Evolutionary conservation across 1,284 basidiomycete genomes (phyloP), one percentile per base, ranked within the genome.

Genomic region (Fomitopsis schrenkii): DNA sequence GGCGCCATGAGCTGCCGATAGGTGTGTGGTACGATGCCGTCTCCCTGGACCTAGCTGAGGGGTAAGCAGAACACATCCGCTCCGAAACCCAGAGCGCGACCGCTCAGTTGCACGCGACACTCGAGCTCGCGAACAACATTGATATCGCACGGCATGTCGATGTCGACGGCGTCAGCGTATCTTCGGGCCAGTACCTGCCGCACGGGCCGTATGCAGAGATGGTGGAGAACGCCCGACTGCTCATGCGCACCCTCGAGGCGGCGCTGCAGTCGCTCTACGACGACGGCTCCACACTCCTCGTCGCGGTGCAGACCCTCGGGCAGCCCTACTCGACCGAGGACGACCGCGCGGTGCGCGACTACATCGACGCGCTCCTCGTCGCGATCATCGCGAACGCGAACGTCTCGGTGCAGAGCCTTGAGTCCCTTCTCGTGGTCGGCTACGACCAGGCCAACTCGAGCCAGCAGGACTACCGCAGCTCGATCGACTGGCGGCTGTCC

Each of bases 131-230:
- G 40, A 80, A 85, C 26, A 85, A 90, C 66, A 79, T 94, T 61
- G 87, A 93, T 71, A 75, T 94, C 55, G 90, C 90, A 26, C 82
- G 84, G 45, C 85, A 90, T 71, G 84, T 93, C 58, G 90, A 91
- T 64, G 83, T 93, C 61, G 91, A 94, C 67, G 87, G 89, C 17
- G 80, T 90, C 64, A 80, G 79, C 22, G 77, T 82, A 60, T 80
- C 84, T 33, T 62, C 76, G 2, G 79, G 77, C 15, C 63, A 67
- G 12, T 68, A 77, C 14, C 70, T 77, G 17, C 68, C 76, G 12
- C 78, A 80, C 63, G 76, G 81, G 45, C 71, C 77, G 28, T 92
- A 93, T 69, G 71, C 79, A 33, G 80, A 84, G 64, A 84, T 83
- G 19, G 86, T 93, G 4, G 83, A 83, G 38, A 84, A 80, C 60